Evolutionary conservation across 306 rosid genomes (phyloP), one percentile per base, ranked within the genome.

Genomic region (Rosa persica): DNA sequence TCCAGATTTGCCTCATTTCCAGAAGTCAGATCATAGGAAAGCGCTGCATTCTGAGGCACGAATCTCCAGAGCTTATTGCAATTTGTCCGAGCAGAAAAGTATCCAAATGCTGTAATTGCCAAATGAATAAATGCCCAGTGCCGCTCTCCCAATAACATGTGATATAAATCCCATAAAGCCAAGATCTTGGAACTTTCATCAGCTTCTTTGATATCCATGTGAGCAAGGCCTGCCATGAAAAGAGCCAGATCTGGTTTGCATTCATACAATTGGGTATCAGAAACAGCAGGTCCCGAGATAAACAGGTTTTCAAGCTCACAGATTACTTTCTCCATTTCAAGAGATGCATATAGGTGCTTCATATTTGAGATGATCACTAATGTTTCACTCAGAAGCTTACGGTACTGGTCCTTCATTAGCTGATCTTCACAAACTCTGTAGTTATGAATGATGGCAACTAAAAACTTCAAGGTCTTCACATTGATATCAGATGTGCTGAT

Each of bases 171-270:
- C 89, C 92, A 85, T 13, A 74, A 87, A 65, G 89, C 91, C 36
- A 88, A 82, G 77, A 87, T 85, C 82, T 78, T 91, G 19, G 89
- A 82, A 81, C 84, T 87, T 71, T 83, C 78, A 17, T 89, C 92
- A 70, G 81, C 69, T 83, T 83, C 95, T 77, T 86, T 70, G 70
- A 95, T 78, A 80, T 86, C 85, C 88, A 86, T 83, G 81, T 91
- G 89, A 49, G 88, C 62, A 4, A 95, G 89, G 40, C 91, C 96
- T 17, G 89, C 83, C 81, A 92, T 71, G 86, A 95, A 95, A 72
- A 77, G 91, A 80, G 97, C 91, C 81, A 95, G 87, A 67, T 83
- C 67, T n/a, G 98, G 89, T 86, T 90, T 95, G 86, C 98, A 95
- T 85, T 87, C 81, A 83, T 81, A 78, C 84, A 88, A 61, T 60